A percentile compares a stretch with the other conserved stretches of the same genome.
These are phyloP conservation scores for Chaetomiaceae sp. DNA, from an alignment of 2,329 filamentous ascomycete species.

Conservation along the genomic window DNA sequence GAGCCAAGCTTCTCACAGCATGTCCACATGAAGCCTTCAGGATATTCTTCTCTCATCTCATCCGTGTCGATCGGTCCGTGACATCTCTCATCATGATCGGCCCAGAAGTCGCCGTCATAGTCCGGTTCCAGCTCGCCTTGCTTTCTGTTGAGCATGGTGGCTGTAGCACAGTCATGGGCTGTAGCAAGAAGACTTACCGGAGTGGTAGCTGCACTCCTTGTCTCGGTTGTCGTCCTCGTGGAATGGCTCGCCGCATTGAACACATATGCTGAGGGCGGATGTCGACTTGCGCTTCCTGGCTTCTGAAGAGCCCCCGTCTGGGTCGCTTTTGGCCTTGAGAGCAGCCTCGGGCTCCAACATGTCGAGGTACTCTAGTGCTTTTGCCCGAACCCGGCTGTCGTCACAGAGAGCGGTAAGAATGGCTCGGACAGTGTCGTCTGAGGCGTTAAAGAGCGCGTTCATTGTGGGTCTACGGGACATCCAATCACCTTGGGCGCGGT, in stretches of 20 bases:
- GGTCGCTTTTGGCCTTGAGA: neutral
- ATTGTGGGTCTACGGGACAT: too few relatives aligned
- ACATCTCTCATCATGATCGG: neutral
- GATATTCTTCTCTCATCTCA: neutral
- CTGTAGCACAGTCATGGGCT: neutral
- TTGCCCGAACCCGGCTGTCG: neutral
- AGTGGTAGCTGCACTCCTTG: neutral
- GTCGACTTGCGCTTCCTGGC: neutral
- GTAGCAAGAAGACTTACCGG: neutral
- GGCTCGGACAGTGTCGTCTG: neutral
- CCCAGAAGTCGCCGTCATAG: neutral
- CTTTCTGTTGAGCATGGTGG: neutral
- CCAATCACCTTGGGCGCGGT: too few relatives aligned
- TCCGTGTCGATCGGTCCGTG: neutral
- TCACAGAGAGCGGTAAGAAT: neutral
- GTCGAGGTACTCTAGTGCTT: neutral
- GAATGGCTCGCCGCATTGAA: neutral
- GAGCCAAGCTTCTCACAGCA: neutral
- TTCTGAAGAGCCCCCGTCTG: neutral
- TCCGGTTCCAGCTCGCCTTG: neutral
- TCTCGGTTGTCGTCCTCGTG: neutral
- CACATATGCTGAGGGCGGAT: neutral
- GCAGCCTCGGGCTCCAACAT: neutral
- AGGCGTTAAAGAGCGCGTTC: neutral
- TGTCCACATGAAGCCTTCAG: neutral